Percentiles rank a stretch among this genome's conserved stretches.
Evolutionary conservation across 1,139 yeast species (phyloP).

Genomic region (Kodamaea sp.): DNA sequence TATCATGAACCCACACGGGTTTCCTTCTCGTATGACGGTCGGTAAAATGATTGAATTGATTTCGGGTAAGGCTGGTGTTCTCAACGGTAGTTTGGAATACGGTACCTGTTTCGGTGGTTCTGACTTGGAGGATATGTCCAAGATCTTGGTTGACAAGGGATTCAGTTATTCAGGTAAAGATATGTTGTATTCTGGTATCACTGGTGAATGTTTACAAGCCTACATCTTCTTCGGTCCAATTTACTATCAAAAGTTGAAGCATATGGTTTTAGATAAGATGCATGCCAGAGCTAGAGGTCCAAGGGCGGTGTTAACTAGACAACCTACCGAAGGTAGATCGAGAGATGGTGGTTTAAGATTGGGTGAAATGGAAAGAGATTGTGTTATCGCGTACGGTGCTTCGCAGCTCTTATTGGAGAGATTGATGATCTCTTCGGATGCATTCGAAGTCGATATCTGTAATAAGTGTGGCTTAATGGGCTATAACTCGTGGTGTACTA

Average conservation of each 20-base stretch:
- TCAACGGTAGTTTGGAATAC: conserved; percentile 86
- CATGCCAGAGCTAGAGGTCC: conserved; percentile 99
- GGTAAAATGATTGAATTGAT: conserved; percentile 97
- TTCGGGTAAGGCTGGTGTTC: conserved; percentile 96
- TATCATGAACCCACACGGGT: conserved; percentile 98
- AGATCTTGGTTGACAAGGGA: conserved; percentile 85
- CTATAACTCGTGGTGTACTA: conserved; percentile 94
- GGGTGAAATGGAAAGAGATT: conserved; percentile 99
- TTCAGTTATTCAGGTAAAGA: conserved; percentile 95
- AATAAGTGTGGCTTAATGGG: conserved; percentile 98
- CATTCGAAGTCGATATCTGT: conserved; percentile 95
- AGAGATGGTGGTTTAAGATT: conserved; percentile 98
- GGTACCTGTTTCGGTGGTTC: conserved; percentile 99
- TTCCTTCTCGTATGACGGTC: conserved; percentile 99
- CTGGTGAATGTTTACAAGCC: conserved; percentile 96
- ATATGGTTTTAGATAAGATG: conserved; percentile 98
- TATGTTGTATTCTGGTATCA: conserved; percentile 96
- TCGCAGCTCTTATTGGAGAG: conserved; percentile 91
- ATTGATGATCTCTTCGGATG: conserved; percentile 95
- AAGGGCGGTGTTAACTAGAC: conserved; percentile 95
- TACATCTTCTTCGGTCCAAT: conserved; percentile 98
- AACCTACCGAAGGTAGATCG: conserved; percentile 98
- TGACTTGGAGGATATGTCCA: conserved; percentile 92
- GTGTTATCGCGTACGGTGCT: conserved; percentile 99
- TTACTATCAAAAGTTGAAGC: conserved; percentile 95